phyloP scores from a whole-genome alignment of 2,329 filamentous ascomycete genomes.

The Paraconiothyrium brasiliense region DNA sequence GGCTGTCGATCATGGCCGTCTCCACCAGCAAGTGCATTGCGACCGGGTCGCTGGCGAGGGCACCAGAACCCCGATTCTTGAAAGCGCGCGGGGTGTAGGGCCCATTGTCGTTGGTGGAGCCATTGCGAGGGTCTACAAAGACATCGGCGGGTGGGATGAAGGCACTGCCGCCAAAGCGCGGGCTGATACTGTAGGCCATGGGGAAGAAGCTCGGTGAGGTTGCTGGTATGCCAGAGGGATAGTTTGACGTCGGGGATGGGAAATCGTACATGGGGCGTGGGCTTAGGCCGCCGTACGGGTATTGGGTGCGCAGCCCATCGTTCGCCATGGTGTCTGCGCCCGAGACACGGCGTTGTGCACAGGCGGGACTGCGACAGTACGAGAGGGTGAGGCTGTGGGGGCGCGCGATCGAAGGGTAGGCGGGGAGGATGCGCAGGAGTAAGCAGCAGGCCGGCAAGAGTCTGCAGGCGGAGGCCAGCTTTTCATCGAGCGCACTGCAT shows the following conservation, averaged over 20 bases:
- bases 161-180: constrained; percentile 47
- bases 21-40: constrained; percentile 92
- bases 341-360: constrained; percentile 13
- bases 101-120: constrained; percentile 37
- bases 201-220: constrained; percentile 47
- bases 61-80: constrained; percentile 41
- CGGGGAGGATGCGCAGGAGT: constrained; percentile 34
- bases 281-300: constrained; percentile 44
- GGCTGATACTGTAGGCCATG: constrained; percentile 49
- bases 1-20: constrained; percentile 90
- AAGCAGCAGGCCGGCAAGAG: constrained; percentile 32
- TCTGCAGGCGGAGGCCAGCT: constrained; percentile 31
- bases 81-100: constrained; percentile 40
- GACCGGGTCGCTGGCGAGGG: constrained; percentile 65
- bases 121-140: constrained; percentile 43
- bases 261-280: constrained; percentile 48
- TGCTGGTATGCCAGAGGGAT: constrained; percentile 44
- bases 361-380: no score
- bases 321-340: constrained; percentile 34
- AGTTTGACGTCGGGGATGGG: constrained; percentile 50
- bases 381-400: constrained; percentile 24
- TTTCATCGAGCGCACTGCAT: constrained; percentile 44
- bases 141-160: constrained; percentile 52
- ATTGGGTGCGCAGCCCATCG: constrained; percentile 48
- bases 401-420: constrained; percentile 33